A percentile compares a stretch with the other conserved stretches of the same genome.
These are phyloP conservation scores for Rusavskia elegans DNA, from an alignment of 495 filamentous ascomycete species.

Conservation along the genomic window DNA sequence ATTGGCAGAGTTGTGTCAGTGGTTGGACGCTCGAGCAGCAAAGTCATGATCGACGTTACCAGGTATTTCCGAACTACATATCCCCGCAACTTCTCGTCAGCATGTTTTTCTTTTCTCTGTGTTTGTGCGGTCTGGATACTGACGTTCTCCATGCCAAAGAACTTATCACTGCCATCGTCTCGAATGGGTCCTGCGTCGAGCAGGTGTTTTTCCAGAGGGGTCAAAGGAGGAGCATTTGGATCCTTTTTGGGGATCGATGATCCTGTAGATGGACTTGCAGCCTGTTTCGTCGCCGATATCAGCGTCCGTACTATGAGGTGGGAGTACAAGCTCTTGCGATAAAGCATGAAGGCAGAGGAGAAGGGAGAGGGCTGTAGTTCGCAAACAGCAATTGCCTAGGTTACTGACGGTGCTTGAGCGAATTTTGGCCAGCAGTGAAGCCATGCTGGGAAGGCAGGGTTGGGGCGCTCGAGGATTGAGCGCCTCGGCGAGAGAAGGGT, in stretches of 20 bases:
- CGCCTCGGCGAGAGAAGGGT: background rate
- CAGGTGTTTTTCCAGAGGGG: conserved; percentile 70
- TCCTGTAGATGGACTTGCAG: conserved; percentile 26
- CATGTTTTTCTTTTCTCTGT: conserved; percentile 4
- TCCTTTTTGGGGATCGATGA: conserved; percentile 51
- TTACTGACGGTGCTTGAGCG: conserved; percentile 20
- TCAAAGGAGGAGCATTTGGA: conserved; percentile 46
- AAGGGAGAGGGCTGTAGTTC: background rate
- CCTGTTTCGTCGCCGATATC: conserved; percentile 15
- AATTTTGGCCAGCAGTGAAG: conserved; percentile 25
- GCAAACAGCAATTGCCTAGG: background rate
- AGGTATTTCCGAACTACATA: conserved; percentile 85
- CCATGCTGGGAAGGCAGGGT: conserved; percentile 11
- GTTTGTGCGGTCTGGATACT: conserved; percentile 22
- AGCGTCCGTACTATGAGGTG: background rate
- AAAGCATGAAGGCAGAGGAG: background rate
- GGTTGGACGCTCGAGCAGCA: background rate
- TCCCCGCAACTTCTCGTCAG: conserved; percentile 11
- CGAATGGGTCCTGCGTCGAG: conserved; percentile 63
- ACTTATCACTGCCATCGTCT: conserved; percentile 89
- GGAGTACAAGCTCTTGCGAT: conserved; percentile 3
- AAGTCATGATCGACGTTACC: conserved; percentile 36
- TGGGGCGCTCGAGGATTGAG: background rate
- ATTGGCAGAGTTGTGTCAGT: conserved; percentile 1
- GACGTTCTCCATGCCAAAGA: conserved; percentile 97